Evolutionary conservation across 164 flowering plant genomes (phyloP).

Genomic region (Euptelea pleiosperma): DNA sequence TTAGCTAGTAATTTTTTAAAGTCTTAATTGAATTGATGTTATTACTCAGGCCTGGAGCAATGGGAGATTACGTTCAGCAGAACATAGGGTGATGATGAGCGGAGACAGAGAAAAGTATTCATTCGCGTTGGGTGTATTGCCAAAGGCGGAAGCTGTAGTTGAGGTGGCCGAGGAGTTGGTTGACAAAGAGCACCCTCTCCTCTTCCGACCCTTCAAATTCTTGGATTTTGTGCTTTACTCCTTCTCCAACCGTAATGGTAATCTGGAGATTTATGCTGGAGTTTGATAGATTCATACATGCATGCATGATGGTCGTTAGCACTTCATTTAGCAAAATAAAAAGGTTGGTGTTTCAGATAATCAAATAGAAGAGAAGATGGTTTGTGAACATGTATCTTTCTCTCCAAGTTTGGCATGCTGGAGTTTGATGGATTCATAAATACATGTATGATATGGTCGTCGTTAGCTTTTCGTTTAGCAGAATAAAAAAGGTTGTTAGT

Average conservation of each 20-base stretch:
- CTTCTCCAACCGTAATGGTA: conserved; percentile 12
- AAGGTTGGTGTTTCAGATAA: too few relatives aligned
- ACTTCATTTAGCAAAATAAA: too few relatives aligned
- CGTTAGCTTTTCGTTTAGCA: too few relatives aligned
- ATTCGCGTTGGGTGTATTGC: conserved; percentile 32
- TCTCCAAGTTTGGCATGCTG: too few relatives aligned
- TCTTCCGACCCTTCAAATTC: conserved; percentile 41
- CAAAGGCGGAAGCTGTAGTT: conserved; percentile 30
- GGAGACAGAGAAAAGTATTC: conserved; percentile 45
- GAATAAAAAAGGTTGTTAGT: too few relatives aligned
- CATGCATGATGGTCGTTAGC: too few relatives aligned
- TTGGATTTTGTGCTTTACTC: conserved; percentile 27
- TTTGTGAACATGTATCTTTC: too few relatives aligned
- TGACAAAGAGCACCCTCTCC: conserved; percentile 54
- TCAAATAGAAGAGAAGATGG: too few relatives aligned
- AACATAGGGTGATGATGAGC: conserved; percentile 47
- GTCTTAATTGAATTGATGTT: too few relatives aligned
- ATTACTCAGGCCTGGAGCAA: conserved; percentile 79
- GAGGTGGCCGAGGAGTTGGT: conserved; percentile 48
- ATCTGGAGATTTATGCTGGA: conserved; percentile 37
- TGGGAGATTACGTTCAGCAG: conserved; percentile 49
- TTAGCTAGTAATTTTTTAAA: too few relatives aligned
- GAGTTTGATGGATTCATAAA: too few relatives aligned
- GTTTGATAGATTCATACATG: conserved; percentile 11
- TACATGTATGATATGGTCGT: too few relatives aligned